Conservation (phyloP, 495 filamentous ascomycete species). For the Saxispiralis lemnorum region DNA sequence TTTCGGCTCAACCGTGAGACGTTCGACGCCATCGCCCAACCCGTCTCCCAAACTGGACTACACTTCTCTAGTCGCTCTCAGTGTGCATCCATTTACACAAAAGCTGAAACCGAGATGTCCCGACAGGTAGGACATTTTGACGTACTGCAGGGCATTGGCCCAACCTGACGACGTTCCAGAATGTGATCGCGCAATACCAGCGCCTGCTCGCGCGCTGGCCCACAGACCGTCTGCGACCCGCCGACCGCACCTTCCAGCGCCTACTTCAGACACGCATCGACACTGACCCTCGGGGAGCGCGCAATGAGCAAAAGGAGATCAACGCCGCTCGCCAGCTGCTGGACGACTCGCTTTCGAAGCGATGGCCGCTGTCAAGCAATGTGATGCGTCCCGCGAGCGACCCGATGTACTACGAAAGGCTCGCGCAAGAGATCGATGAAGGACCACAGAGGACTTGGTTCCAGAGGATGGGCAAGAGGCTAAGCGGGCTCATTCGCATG, state of each 20-base stretch:
- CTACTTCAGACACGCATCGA: constrained; percentile 47
- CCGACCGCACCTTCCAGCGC: constrained; percentile 49
- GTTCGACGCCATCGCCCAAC: too few relatives aligned
- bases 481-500: constrained; percentile 21
- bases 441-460: constrained; percentile 22
- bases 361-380: constrained; percentile 44
- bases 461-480: constrained; percentile 13
- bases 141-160: neutral
- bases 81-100: neutral
- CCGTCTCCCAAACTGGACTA: too few relatives aligned
- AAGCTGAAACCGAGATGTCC: constrained; percentile 10
- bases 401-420: constrained; percentile 56
- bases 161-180: constrained; percentile 12
- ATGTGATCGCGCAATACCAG: constrained; percentile 35
- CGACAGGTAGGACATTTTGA: constrained; percentile 9
- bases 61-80: neutral
- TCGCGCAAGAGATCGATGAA: constrained; percentile 37
- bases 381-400: constrained; percentile 55
- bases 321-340: constrained; percentile 62
- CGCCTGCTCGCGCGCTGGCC: constrained; percentile 65
- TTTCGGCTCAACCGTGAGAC: neutral
- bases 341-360: constrained; percentile 51
- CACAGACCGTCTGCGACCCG: constrained; percentile 56
- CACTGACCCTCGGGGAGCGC: constrained; percentile 7
- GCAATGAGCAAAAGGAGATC: constrained; percentile 36